Base-by-base conservation (phyloP, 2,329 filamentous ascomycete genomes). In the Neofusicoccum kwambonambiense region DNA sequence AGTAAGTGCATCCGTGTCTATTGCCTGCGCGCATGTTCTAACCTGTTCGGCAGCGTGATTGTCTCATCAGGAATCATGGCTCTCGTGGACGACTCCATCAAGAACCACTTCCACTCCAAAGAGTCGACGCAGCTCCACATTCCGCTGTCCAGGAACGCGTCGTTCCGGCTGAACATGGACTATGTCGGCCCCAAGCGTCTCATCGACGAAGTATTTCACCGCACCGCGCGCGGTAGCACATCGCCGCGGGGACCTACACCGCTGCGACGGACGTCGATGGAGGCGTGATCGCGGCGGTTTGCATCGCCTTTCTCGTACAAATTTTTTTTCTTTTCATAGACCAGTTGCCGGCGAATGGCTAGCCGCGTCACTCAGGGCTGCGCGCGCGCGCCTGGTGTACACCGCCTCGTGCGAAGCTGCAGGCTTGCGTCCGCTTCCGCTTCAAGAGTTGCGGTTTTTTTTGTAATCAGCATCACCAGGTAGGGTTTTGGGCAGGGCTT, bases 71-170 rank as follows among this genome's bases (percentile, higher is more conserved):
- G 94, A 27, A 85, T 98, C 70, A 88, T 96, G 70, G 87, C 91
- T 7, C 86, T 98, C 50, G 90, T 96, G 60, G 94, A 98, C 74
- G 92, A 98, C 79, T 92, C 89, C 80, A 97, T 98, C 81, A 91
- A 91, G 77, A 84, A 87, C 67, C 87, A 86, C 65, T 95, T 92
- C 87, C 87, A 86, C 70, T 79, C 81, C 47, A 85, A 84, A 70
- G 80, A 81, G 64, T 78, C 78, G 64, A 82, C 82, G 15, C 80
- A 81, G 60, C 75, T 87, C 71, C 79, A 81, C 37, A 80, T 86
- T 22, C 84, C 86, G 8, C 62, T 82, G 63, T 76, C 81, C 7
- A 80, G 81, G 68, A 81, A 75, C 67, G 75, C 80, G 34, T 81
- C 82, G 8, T 77, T 86, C 64, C 83, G 83, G 51, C 79, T 84